Base-by-base conservation (phyloP, 2,329 filamentous ascomycete species). In the Aspergillus floridensis region DNA sequence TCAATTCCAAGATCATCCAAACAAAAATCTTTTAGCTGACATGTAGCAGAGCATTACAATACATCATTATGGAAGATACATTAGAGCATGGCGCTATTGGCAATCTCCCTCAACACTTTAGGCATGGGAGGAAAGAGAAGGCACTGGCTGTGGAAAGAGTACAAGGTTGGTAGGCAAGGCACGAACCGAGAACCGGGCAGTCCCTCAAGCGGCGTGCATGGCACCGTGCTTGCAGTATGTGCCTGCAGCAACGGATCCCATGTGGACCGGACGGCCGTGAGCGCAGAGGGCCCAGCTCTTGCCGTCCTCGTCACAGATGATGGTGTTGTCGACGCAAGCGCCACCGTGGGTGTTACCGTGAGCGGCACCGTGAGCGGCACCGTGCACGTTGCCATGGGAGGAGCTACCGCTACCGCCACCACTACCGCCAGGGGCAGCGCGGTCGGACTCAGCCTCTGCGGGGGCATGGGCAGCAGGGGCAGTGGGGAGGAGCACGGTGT, bases 181-280 rank as follows among this genome's bases (percentile, higher is more conserved):
- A 29, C 32, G 32, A 12, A 12, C 32, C 4, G 32, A 35, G 32
- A 16, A 35, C 32, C 14, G 32, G 38, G 14, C 16, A 44, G n/a
- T 19, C 38, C 32, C 5, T 35, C 14, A 53, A 41, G 44, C 31
- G 58, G 19, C 32, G 22, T 65, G 70, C 68, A 59, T 61, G 26
- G 22, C 60, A 10, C 74, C 74, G 11, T 68, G 58, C 1, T 60
- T 60, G 61, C 76, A 78, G 11, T 57, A 55, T 31, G 71, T 78
- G 6, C 76, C 76, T 4, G 70, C 60, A 26, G 76, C 74, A 11
- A 78, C 76, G 24, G 65, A 52, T 4, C 76, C 76, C 76, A 78
- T 78, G 60, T 65, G 66, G 47, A 74, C 56, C 5, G 72, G 67
- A 0, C 46, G 54, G n/a, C 68, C 69, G 52, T 71, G 59, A 51